Conservation (phyloP, 805 yeast genomes). For the Kazachstania africana region DNA sequence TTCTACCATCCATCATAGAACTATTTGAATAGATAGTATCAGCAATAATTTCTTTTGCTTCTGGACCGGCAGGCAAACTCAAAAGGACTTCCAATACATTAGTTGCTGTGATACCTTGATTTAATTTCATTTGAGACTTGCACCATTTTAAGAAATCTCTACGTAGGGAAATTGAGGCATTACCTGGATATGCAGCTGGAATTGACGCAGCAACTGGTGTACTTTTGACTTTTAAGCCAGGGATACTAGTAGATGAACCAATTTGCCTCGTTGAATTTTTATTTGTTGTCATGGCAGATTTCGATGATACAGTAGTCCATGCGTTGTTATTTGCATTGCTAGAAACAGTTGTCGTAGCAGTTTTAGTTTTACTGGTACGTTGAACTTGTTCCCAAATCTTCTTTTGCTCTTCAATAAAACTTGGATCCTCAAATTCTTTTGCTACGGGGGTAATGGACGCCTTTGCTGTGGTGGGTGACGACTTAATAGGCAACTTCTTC, state of each 20-base stretch:
- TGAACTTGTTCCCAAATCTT: conserved; percentile 42
- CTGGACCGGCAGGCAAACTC: conserved; percentile 64
- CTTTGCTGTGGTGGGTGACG: background rate
- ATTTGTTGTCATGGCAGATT: conserved; percentile 9
- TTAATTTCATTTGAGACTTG: conserved; percentile 51
- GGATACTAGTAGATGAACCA: conserved; percentile 22
- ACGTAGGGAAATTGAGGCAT: conserved; percentile 31
- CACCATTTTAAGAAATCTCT: conserved; percentile 68
- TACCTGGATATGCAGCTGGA: conserved; percentile 16
- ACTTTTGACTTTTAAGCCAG: conserved; percentile 15
- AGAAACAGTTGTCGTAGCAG: conserved; percentile 37
- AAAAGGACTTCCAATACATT: conserved; percentile 73
- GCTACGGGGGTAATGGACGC: background rate
- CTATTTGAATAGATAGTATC: conserved; percentile 87
- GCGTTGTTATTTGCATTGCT: conserved; percentile 4
- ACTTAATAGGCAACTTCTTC: conserved; percentile 1
- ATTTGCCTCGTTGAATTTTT: conserved; percentile 9
- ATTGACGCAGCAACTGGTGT: conserved; percentile 9
- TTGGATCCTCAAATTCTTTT: conserved; percentile 15
- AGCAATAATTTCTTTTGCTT: conserved; percentile 74
- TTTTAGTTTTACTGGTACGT: conserved; percentile 57
- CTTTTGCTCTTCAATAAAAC: conserved; percentile 23
- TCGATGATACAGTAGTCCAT: conserved; percentile 25
- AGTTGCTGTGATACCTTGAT: conserved; percentile 62
- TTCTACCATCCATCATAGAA: conserved; percentile 84